Evolutionary conservation across 768 basidiomycete species (phyloP), one percentile per base, ranked within the genome.

Genomic region (Collybia sordida): DNA sequence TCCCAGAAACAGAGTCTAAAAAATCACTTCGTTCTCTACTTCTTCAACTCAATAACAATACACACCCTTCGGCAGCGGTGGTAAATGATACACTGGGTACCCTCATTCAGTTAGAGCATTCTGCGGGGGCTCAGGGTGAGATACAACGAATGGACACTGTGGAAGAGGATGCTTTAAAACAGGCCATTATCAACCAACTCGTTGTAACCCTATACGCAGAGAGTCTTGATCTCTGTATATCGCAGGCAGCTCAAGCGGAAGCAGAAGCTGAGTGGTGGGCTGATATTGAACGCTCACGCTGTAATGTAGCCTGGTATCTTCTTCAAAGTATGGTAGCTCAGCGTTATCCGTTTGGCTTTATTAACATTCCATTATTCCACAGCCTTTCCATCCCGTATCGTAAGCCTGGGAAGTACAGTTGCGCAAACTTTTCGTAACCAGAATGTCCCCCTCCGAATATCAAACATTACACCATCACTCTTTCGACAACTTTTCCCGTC

Each of bases 191-290:
- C 6, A 65, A 70, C 31, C 81, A 75, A 60, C 57, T 86, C 3
- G 67, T 80, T 0, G 72, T 82, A 4, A 76, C 75, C 6, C 52
- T 90, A 14, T 93, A 92, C 59, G 71, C 81, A 4, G 77, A 86
- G 47, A 77, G 82, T 1, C 67, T 94, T 59, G 80, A 90, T 53
- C 60, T 72, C 18, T 81, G 84, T 50, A 65, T 96, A 51, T 61
- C 72, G 8, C 82, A 90, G 59, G 90, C 93, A 1, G 72, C 80
- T 7, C 65, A 82, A 27, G 81, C 85, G 11, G 92, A 94, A 58
- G 67, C 75, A 6, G 90, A 93, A 59, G 82, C 89, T 17, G 81
- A 88, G 39, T 97, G 89, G 88, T 98, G 94, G 94, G 75, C 78
- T 14, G 78, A 82, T 23, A 64, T 88, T 36, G 84, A 86, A 54